These are phyloP conservation scores for Neopestalotiopsis clavispora DNA, from an alignment of 2,329 filamentous ascomycete genomes.

Conservation along the genomic window DNA sequence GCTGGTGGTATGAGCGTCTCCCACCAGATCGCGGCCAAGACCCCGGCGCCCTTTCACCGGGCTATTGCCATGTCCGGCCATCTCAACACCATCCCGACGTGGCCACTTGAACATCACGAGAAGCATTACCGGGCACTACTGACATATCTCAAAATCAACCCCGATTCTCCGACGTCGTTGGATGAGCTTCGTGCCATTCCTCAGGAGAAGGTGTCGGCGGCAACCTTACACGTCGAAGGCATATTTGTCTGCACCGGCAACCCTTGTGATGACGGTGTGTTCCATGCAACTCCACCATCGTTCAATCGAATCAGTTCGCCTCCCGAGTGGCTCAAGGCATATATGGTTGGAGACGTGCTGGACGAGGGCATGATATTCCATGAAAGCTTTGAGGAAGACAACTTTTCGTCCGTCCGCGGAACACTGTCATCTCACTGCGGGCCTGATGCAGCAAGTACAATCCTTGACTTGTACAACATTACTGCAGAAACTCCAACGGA, in stretches of 20 bases:
- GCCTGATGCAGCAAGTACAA: too few relatives aligned
- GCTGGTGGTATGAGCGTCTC: not conserved
- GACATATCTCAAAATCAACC: not conserved
- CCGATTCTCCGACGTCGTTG: too few relatives aligned
- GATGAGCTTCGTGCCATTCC: too few relatives aligned
- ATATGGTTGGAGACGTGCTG: too few relatives aligned
- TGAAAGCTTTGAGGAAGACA: too few relatives aligned
- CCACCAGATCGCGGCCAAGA: not conserved
- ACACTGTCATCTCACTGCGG: too few relatives aligned
- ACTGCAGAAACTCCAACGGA: too few relatives aligned
- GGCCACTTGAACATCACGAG: not conserved
- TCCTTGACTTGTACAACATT: too few relatives aligned
- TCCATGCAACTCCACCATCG: not conserved
- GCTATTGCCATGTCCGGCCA: not conserved
- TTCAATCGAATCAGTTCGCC: not conserved
- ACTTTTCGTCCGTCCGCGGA: too few relatives aligned
- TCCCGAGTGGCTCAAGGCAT: not conserved
- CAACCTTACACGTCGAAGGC: not conserved
- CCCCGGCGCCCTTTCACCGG: not conserved
- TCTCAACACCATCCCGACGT: not conserved
- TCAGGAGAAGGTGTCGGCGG: too few relatives aligned
- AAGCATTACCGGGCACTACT: not conserved
- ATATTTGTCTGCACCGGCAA: not conserved
- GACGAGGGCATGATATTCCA: too few relatives aligned
- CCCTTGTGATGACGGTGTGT: not conserved